Conservation (phyloP, 768 basidiomycete species). For the Boletus speciosus region DNA sequence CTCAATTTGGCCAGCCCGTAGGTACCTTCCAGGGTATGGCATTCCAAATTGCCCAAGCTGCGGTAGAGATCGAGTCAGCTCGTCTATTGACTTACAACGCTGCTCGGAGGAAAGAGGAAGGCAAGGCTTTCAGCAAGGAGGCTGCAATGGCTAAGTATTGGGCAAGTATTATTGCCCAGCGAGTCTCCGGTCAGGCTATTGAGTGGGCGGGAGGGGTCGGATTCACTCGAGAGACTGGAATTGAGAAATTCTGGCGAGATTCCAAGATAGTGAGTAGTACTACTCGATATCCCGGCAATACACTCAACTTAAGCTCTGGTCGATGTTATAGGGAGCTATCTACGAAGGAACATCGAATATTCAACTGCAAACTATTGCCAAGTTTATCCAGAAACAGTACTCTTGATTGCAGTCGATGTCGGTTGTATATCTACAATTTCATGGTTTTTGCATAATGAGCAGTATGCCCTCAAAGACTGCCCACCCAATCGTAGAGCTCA, state of each 20-base stretch:
- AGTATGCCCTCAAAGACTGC: constrained; percentile 81
- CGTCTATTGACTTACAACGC: constrained; percentile 95
- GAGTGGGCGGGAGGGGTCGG: constrained; percentile 96
- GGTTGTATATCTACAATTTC: constrained; percentile 1
- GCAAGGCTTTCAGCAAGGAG: constrained; percentile 80
- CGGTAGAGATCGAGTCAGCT: constrained; percentile 85
- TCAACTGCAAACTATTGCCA: constrained; percentile 94
- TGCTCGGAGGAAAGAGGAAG: constrained; percentile 91
- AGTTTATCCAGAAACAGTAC: constrained; percentile 82
- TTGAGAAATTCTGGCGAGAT: constrained; percentile 96
- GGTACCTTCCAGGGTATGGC: constrained; percentile 96
- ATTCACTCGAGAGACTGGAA: constrained; percentile 89
- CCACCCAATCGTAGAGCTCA: constrained; percentile 91
- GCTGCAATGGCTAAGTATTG: constrained; percentile 99
- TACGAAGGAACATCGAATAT: constrained; percentile 99
- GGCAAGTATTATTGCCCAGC: constrained; percentile 84
- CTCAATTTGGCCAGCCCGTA: constrained; percentile 91
- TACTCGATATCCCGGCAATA: background rate
- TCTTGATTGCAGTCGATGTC: constrained; percentile 38
- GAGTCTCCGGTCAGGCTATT: constrained; percentile 83
- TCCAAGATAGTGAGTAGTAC: constrained; percentile 79
- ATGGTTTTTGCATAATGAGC: constrained; percentile 47
- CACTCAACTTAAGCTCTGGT: constrained; percentile 1
- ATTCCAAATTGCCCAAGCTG: constrained; percentile 90
- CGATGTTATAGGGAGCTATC: constrained; percentile 64